A percentile compares a stretch with the other conserved stretches of the same genome.
phyloP scores from a whole-genome alignment of 371 early-diverging fungal genomes.

The Syncephalastrum monosporum region DNA sequence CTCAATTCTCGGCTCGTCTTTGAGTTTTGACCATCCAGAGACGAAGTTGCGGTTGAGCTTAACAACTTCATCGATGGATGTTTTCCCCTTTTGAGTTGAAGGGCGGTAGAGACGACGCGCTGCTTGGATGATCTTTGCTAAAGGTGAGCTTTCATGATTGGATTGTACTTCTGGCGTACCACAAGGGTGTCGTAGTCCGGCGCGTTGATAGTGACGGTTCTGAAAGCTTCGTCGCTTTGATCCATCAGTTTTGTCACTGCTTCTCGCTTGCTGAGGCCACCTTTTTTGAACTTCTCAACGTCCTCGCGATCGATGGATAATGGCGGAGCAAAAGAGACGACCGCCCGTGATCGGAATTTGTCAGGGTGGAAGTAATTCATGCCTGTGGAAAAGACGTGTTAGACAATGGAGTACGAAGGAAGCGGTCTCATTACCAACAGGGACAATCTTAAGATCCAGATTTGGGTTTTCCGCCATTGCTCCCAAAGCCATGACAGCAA shows the following conservation, averaged over 20 bases:
- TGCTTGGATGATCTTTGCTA: slow-evolving; percentile 79
- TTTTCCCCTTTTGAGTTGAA: slow-evolving; percentile 54
- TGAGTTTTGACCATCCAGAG: slow-evolving; percentile 71
- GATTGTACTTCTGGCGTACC: slow-evolving; percentile 38
- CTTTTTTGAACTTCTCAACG: slow-evolving; percentile 78
- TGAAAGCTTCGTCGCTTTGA: slow-evolving; percentile 73
- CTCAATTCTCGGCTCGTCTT: slow-evolving; percentile 64
- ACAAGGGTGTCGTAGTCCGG: slow-evolving; percentile 93
- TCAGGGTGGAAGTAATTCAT: slow-evolving; percentile 96
- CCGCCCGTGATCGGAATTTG: slow-evolving; percentile 93
- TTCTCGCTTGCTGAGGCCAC: slow-evolving; percentile 79
- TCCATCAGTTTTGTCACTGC: slow-evolving; percentile 80
- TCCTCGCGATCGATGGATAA: slow-evolving; percentile 71
- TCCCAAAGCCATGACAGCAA: slow-evolving; percentile 88
- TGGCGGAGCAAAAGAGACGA: slow-evolving; percentile 93
- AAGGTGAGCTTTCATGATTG: neutral
- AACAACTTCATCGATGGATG: slow-evolving; percentile 70
- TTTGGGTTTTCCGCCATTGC: slow-evolving; percentile 82
- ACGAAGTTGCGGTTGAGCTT: slow-evolving; percentile 87
- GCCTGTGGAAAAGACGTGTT: slow-evolving; percentile 29
- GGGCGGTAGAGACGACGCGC: slow-evolving; percentile 79
- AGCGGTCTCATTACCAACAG: slow-evolving; percentile 56
- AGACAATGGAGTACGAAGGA: neutral
- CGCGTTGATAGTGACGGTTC: slow-evolving; percentile 86
- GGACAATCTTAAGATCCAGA: slow-evolving; percentile 88